Base-by-base conservation (phyloP, 768 basidiomycete species). In the Lactarius sanguifluus region DNA sequence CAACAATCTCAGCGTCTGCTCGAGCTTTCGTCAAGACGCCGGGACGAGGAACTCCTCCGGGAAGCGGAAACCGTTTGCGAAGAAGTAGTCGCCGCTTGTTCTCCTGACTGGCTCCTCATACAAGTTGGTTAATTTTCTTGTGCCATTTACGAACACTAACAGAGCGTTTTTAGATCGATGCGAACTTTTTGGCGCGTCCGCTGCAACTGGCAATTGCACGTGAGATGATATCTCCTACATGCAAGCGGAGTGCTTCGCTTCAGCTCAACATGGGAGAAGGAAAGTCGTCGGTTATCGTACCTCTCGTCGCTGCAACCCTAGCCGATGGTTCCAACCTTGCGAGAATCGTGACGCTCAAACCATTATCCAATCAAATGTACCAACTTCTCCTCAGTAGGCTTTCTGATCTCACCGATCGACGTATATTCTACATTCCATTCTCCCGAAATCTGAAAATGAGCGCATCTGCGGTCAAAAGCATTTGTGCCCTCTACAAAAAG, bases 251-350 rank as follows among this genome's bases (percentile, higher is more conserved):
- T 59, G 79, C 79, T 0, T 72, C 77, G 2, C 73, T 81, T 32
- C 84, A 85, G 50, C 78, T 85, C 25, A 83, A 85, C 56, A 86
- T 85, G 84, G 84, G 84, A 1, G 84, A 85, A 64, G 85, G 84
- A 5, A 84, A 85, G 65, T 79, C 81, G 8, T 76, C 78, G 12
- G 81, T 83, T 5, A 86, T 85, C 23, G 77, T 85, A 4, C 84
- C 84, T 0, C 71, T 84, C 28, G 73, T 78, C 1, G 74, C 77
- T 0, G 67, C 77, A 5, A 69, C 71, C 1, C 75, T 85, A 7
- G 80, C 84, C 0, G 76, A 85, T 67, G 78, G 81, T 0, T 16
- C 74, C 1, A 77, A 73, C 38, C 75, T 86, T 2, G 81, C 79
- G 43, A 78, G 84, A 8, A 77, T 86, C 38, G 74, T 86, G 8